phyloP scores from a whole-genome alignment of 495 filamentous ascomycete species.

The Paragyromitra xinjiangensis region DNA sequence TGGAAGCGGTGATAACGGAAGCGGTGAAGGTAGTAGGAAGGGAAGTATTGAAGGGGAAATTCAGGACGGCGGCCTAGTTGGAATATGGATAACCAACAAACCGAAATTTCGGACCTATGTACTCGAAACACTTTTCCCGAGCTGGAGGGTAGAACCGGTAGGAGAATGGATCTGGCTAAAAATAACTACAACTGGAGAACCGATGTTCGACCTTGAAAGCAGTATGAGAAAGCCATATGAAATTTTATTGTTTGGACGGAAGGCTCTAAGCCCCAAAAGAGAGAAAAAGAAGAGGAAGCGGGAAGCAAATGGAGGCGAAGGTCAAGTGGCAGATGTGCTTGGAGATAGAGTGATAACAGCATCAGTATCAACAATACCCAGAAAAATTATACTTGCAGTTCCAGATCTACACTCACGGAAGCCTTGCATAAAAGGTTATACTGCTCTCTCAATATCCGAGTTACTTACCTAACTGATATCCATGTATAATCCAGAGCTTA shows the following conservation, averaged over 20 bases:
- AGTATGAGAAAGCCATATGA: conserved; percentile 88
- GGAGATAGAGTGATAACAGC: conserved; percentile 35
- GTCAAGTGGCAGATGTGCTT: not conserved
- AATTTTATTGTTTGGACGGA: conserved; percentile 73
- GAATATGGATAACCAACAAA: conserved; percentile 91
- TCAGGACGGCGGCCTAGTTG: conserved; percentile 65
- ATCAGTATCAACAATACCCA: conserved; percentile 56
- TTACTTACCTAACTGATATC: conserved; percentile 3
- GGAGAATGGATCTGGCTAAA: conserved; percentile 97
- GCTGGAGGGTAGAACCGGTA: conserved; percentile 68
- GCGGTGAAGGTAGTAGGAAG: conserved; percentile 51
- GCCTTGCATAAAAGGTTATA: conserved; percentile 69
- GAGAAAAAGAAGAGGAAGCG: conserved; percentile 23
- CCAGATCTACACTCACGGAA: conserved; percentile 94
- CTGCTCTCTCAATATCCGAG: not conserved
- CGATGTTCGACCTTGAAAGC: conserved; percentile 72
- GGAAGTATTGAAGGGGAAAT: not conserved
- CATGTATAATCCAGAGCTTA: conserved; percentile 53
- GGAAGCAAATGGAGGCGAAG: conserved; percentile 10
- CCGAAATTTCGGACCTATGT: conserved; percentile 67
- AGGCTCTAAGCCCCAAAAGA: not conserved
- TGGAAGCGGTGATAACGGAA: conserved; percentile 49
- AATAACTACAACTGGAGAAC: conserved; percentile 73
- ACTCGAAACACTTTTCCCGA: conserved; percentile 67
- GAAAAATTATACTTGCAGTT: conserved; percentile 76